Conservation (phyloP, 2,329 filamentous ascomycete species). For the Ophiocordyceps australis region DNA sequence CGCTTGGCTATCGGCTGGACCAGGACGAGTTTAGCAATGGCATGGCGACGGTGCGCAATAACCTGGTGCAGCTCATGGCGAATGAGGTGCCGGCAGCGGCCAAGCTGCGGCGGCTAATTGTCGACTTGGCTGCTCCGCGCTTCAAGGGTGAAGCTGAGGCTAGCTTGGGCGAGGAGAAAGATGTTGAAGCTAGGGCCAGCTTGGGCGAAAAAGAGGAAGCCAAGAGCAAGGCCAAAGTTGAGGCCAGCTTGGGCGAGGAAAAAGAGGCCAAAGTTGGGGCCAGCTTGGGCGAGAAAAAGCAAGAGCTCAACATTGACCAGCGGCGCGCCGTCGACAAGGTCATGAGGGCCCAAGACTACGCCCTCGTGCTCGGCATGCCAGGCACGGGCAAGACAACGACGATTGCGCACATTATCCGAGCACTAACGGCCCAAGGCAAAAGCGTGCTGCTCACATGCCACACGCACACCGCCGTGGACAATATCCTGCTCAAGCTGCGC, state of each 20-base stretch:
- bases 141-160: conserved; percentile 49
- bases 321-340: conserved; percentile 78
- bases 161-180: background rate
- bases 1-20: conserved; percentile 66
- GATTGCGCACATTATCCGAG: conserved; percentile 90
- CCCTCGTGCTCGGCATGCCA: conserved; percentile 94
- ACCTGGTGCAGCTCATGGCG: conserved; percentile 83
- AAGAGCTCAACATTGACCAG: conserved; percentile 88
- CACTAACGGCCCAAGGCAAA: conserved; percentile 75
- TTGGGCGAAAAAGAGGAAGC: too few relatives aligned
- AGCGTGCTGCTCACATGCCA: conserved; percentile 88
- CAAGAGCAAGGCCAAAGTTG: conserved; percentile 42
- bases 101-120: conserved; percentile 60
- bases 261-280: conserved; percentile 15
- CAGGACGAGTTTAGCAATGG: conserved; percentile 98
- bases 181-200: conserved; percentile 22
- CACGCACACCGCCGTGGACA: conserved; percentile 95
- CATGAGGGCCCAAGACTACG: conserved; percentile 89
- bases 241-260: conserved; percentile 8
- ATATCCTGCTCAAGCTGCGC: conserved; percentile 84
- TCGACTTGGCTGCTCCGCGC: conserved; percentile 54
- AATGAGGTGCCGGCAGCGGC: conserved; percentile 52
- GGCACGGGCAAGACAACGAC: conserved; percentile 97
- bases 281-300: conserved; percentile 37
- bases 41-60: conserved; percentile 89